Evolutionary conservation across 768 basidiomycete genomes (phyloP).

Genomic region (Suillus plorans): DNA sequence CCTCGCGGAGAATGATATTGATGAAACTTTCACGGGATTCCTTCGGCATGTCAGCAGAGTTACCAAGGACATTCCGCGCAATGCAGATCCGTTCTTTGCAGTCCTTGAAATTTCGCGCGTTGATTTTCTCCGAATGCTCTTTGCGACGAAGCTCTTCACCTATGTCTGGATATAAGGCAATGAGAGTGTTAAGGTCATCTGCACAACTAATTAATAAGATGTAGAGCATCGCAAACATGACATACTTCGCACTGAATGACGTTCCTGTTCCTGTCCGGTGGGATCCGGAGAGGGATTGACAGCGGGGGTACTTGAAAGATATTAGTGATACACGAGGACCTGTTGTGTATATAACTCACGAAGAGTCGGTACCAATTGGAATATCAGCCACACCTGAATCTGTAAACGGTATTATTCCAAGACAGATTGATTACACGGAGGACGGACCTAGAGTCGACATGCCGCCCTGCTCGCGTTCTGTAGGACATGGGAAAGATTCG

Average conservation of each 20-base stretch:
- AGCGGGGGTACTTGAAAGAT: not conserved
- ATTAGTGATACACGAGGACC: not conserved
- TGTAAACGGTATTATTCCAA: not conserved
- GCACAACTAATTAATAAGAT: not conserved
- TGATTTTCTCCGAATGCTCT: conserved; percentile 9
- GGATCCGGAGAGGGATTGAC: not conserved
- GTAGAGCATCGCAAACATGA: not conserved
- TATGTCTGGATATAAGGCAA: conserved; percentile 17
- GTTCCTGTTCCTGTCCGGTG: not conserved
- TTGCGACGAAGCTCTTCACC: not conserved
- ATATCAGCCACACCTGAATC: conserved; percentile 7
- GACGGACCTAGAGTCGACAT: conserved; percentile 8
- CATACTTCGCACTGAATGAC: not conserved
- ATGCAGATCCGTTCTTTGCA: conserved; percentile 18
- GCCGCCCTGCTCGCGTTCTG: not conserved
- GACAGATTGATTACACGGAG: too few relatives aligned
- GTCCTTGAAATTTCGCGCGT: not conserved
- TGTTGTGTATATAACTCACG: not conserved
- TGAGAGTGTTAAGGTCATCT: conserved; percentile 14
- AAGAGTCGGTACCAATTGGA: not conserved
- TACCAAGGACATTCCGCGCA: conserved; percentile 5
- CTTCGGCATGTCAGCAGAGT: conserved; percentile 3
- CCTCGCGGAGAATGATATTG: conserved; percentile 6
- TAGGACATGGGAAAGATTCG: conserved; percentile 16
- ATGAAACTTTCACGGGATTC: not conserved